These are phyloP conservation scores for Fusarium verrucosum DNA, from an alignment of 2,329 filamentous ascomycete genomes.

Conservation along the genomic window DNA sequence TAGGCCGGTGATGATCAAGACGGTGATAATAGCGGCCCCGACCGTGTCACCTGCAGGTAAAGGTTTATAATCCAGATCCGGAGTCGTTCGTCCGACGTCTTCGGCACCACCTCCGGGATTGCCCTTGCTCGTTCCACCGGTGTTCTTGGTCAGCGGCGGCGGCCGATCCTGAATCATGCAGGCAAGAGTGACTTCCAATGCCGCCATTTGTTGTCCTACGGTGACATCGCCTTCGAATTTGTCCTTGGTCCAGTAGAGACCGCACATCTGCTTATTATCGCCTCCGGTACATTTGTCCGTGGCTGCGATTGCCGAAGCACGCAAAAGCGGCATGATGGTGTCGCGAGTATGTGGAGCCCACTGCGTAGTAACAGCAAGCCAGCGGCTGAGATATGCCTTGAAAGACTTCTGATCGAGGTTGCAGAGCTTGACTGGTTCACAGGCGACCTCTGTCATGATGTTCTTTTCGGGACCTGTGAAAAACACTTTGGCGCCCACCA, in stretches of 20 bases:
- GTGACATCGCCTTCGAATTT: conserved; percentile 68
- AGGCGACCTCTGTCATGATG: conserved; percentile 73
- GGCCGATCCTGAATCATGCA: conserved; percentile 62
- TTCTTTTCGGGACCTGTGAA: conserved; percentile 61
- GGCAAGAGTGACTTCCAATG: conserved; percentile 70
- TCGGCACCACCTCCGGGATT: conserved; percentile 57
- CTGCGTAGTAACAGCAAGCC: conserved; percentile 69
- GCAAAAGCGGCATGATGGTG: conserved; percentile 62
- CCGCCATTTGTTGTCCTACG: conserved; percentile 76
- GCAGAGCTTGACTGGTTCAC: conserved; percentile 69
- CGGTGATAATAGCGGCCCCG: conserved; percentile 73
- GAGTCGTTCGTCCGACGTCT: conserved; percentile 55
- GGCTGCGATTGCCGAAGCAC: conserved; percentile 65
- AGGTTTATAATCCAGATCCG: conserved; percentile 38
- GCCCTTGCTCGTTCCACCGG: conserved; percentile 66
- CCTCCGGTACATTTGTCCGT: conserved; percentile 67
- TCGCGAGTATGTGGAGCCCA: conserved; percentile 68
- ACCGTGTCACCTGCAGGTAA: conserved; percentile 69
- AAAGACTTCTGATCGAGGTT: conserved; percentile 71
- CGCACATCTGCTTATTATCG: conserved; percentile 65
- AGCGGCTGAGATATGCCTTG: conserved; percentile 70
- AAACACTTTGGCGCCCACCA: conserved; percentile 63
- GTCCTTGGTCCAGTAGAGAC: conserved; percentile 66
- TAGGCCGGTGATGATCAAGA: conserved; percentile 63
- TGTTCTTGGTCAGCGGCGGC: conserved; percentile 58